Percentiles rank a stretch among this genome's conserved stretches.
phyloP scores from a whole-genome alignment of 31 red algal genomes.

The Asparagopsis taxiformis region DNA sequence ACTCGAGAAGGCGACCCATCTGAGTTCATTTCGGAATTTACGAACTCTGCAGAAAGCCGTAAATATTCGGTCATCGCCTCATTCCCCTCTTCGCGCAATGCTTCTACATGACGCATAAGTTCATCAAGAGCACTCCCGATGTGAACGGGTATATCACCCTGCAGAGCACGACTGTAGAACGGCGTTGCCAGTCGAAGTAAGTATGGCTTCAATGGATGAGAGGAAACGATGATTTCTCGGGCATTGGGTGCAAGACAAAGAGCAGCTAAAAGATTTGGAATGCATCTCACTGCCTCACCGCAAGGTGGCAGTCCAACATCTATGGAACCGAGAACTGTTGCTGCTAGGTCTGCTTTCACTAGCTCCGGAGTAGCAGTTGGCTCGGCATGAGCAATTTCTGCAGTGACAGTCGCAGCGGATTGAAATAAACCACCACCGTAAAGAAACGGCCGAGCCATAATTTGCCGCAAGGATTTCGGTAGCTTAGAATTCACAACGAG shows the following conservation, averaged over 20 bases:
- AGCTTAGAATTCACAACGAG: conserved; percentile 54
- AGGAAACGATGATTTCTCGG: conserved; percentile 45
- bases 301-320: conserved; percentile 65
- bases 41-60: conserved; percentile 46
- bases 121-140: conserved; percentile 81
- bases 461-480: conserved; percentile 49
- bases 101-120: conserved; percentile 80
- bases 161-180: conserved; percentile 77
- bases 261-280: conserved; percentile 71
- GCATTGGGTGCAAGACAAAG: conserved; percentile 69
- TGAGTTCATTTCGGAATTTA: conserved; percentile 7
- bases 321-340: conserved; percentile 68
- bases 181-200: conserved; percentile 69
- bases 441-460: conserved; percentile 73
- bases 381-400: conserved; percentile 90
- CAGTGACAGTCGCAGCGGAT: conserved; percentile 62
- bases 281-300: conserved; percentile 69
- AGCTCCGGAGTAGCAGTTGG: conserved; percentile 73
- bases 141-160: conserved; percentile 70
- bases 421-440: conserved; percentile 81
- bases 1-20: neutral
- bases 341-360: conserved; percentile 58
- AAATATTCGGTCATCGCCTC: conserved; percentile 71
- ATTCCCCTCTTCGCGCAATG: conserved; percentile 58
- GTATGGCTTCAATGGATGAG: conserved; percentile 49